Percentiles rank a stretch among this genome's conserved stretches.
These are phyloP conservation scores for Sporothrix protearum DNA, from an alignment of 2,329 filamentous ascomycete genomes.

Conservation along the genomic window DNA sequence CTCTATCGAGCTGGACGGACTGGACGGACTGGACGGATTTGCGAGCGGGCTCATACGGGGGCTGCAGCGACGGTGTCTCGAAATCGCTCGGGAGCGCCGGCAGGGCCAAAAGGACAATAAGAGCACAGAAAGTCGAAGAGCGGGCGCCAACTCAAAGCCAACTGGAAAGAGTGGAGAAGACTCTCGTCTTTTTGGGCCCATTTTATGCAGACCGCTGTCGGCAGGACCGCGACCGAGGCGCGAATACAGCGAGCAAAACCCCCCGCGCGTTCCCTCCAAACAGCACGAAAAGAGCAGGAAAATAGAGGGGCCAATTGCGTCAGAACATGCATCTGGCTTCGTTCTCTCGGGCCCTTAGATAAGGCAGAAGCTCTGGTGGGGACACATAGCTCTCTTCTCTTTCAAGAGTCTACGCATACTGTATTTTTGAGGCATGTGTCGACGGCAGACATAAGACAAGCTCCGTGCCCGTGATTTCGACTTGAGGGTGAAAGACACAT, in stretches of 20 bases:
- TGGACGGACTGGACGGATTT: background rate
- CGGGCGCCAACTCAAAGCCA: background rate
- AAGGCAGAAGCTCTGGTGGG: conserved; percentile 9
- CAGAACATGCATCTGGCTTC: background rate
- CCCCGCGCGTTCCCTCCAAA: too few relatives aligned
- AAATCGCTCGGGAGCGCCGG: conserved; percentile 11
- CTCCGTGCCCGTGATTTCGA: too few relatives aligned
- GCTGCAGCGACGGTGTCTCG: conserved; percentile 1
- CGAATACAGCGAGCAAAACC: background rate
- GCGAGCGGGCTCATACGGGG: background rate
- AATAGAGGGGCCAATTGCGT: conserved; percentile 1
- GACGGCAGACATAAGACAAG: background rate
- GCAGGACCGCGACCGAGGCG: background rate
- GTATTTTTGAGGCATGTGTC: too few relatives aligned
- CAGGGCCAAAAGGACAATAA: background rate
- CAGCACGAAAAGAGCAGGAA: too few relatives aligned
- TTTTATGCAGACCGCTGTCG: background rate
- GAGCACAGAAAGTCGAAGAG: background rate
- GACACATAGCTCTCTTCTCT: too few relatives aligned
- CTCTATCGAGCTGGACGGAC: too few relatives aligned
- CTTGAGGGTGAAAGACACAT: background rate
- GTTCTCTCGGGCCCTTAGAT: background rate
- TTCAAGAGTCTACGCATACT: too few relatives aligned
- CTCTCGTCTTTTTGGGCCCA: background rate
- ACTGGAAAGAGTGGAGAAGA: background rate